Base-by-base conservation (phyloP, 2,329 filamentous ascomycete species). In the Stachybotrys chlorohalonatus region DNA sequence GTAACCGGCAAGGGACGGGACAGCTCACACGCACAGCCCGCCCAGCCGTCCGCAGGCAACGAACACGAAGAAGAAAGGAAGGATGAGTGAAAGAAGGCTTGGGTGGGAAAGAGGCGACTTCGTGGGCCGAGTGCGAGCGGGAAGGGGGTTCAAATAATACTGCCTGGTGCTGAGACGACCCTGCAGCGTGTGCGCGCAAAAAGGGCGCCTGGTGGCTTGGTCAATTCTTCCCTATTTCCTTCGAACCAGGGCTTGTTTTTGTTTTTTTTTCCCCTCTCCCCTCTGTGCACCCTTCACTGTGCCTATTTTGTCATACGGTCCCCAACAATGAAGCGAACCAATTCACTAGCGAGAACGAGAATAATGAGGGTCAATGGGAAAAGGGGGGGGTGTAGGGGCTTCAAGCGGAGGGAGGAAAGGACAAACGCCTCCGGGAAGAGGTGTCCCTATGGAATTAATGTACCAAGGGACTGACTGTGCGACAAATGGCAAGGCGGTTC, bases 401-500 rank as follows among this genome's bases (percentile, higher is more conserved):
- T 42, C 36, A 5, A 13, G 36, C 5, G 13, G 36, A 9, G 13
- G 13, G 36, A 13, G 13, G 13, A 5, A 5, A 42, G 36, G 36
- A 42, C 36, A 42, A 42, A 42, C 36, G 36, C 36, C 36, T 5
- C 36, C 36, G 36, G 36, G 36, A 9, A 2, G 9, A 42, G 36
- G 36, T 42, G 36, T 9, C 13, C 8, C 13, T 9, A 9, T 42
- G 36, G 8, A 42, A 3, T 2, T 42, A 42, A 42, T 42, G 36
- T 42, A 42, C 36, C 36, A 13, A 42, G 9, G 36, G 8, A 42
- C 36, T 9, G 8, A 42, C 36, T 9, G 36, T 42, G 36, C 36
- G 36, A 42, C 36, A 13, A 42, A 42, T 42, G 13, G 36, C 36
- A 9, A 42, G 36, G 9, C 11, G 42, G 16, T 7, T 61, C 70